Percentiles rank a stretch among this genome's conserved stretches.
Conservation (phyloP, 805 yeast species). For the Kazachstania martiniae region DNA sequence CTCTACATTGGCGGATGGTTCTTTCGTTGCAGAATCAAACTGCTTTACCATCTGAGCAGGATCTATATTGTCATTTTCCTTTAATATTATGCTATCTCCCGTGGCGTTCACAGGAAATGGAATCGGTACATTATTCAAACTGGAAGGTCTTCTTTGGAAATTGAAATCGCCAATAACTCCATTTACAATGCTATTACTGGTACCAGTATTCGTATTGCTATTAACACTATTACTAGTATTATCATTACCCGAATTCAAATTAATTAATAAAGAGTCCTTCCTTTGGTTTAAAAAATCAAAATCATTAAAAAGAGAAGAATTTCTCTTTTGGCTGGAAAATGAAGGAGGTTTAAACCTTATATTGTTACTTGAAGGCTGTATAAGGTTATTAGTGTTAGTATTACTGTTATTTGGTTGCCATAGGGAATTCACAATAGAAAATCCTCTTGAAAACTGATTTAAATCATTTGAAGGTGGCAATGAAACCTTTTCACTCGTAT, state of each 20-base stretch:
- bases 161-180: constrained; percentile 21
- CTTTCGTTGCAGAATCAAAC: background rate
- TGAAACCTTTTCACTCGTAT: constrained; percentile 1
- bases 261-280: too few relatives aligned
- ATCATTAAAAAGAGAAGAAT: constrained; percentile 3
- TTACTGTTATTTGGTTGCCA: constrained; percentile 8
- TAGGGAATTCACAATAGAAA: constrained; percentile 22
- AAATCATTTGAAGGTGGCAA: constrained; percentile 1
- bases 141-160: constrained; percentile 25
- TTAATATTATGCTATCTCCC: background rate
- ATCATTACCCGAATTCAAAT: constrained; percentile 1
- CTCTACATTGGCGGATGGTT: background rate
- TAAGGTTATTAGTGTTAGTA: background rate
- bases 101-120: too few relatives aligned
- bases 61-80: background rate
- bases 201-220: constrained; percentile 4
- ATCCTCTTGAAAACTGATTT: constrained; percentile 22
- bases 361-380: background rate
- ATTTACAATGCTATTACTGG: constrained; percentile 2
- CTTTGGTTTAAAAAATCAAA: constrained; percentile 1
- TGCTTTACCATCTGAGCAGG: background rate
- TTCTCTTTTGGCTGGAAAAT: background rate
- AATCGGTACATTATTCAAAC: constrained; percentile 10
- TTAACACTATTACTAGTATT: constrained; percentile 4
- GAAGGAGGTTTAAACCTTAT: constrained; percentile 4